Evolutionary conservation across 495 filamentous ascomycete genomes (phyloP), one percentile per base, ranked within the genome.

Genomic region (Annulohypoxylon maeteangense): DNA sequence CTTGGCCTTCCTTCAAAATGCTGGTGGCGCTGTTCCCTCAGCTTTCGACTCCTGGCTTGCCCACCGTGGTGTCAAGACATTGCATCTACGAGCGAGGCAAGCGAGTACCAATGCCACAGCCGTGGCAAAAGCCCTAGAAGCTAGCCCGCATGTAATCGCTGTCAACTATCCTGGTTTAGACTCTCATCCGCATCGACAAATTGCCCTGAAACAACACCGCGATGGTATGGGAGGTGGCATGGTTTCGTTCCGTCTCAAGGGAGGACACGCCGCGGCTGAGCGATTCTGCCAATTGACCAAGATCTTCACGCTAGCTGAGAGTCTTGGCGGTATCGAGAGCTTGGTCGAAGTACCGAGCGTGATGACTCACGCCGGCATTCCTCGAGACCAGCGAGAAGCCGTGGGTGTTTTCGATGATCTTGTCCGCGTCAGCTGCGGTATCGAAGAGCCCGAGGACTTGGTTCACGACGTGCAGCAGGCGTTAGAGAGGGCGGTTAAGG

Each of bases 11-110:
- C 89, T 99, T 18, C 95, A 98, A 76, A 99, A 99, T 81, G 95
- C 95, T 62, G 96, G 98, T 70, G 95, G 95, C 57, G 95, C 95
- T 54, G 90, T 98, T 1, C 95, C 95, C 5, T 95, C 93, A 1
- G 84, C 95, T 18, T 99, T 99, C 76, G 95, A 99, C 85, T 94
- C 89, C 83, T 99, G 95, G 95, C 92, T 99, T 62, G 96, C 95
- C n/a, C 96, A 99, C 82, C 90, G 95, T 70, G 95, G 95, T 67
- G 86, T 97, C 61, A 99, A 99, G 85, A 99, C 95, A 5, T 88
- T 99, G 31, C 95, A 99, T 81, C 85, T 99, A 32, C 92, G 95
- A 58, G 95, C 92, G 3, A 87, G 90, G 50, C 92, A 96, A 78
- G 92, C 96, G 3, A 90, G 87, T 61, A 84, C 82, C 64, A 98